Evolutionary conservation across 2,329 filamentous ascomycete species (phyloP).

Genomic region (Pseudopithomyces maydicus): DNA sequence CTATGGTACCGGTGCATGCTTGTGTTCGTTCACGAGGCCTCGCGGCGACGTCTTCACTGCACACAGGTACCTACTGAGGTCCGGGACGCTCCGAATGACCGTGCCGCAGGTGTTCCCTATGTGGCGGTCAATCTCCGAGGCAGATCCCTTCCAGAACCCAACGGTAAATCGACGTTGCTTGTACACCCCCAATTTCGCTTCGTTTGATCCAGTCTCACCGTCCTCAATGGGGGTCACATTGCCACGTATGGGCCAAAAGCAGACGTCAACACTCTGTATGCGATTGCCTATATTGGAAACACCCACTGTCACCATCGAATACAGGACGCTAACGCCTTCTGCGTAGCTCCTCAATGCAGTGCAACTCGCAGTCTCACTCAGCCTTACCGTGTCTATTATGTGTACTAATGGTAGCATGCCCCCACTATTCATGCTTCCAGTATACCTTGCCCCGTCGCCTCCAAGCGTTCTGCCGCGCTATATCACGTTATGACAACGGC

Average conservation of each 20-base stretch:
- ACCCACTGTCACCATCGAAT: conserved; percentile 12
- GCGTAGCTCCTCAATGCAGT: conserved; percentile 13
- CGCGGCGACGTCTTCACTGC: neutral
- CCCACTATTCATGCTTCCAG: neutral
- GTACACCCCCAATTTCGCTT: neutral
- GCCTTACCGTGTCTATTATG: conserved; percentile 7
- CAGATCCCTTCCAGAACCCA: neutral
- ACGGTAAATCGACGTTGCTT: neutral
- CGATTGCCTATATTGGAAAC: conserved; percentile 20
- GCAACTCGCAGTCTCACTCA: conserved; percentile 14
- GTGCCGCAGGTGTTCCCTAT: neutral
- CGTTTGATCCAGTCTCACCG: neutral
- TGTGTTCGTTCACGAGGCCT: conserved; percentile 1
- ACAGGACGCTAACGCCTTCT: conserved; percentile 24
- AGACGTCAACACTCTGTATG: conserved; percentile 1
- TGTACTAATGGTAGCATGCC: neutral
- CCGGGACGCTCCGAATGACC: neutral
- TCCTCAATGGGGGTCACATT: neutral
- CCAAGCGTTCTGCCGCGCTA: neutral
- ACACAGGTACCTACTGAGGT: no score
- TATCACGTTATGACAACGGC: neutral
- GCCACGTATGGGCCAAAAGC: neutral
- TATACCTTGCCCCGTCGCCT: neutral
- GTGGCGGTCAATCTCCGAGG: conserved; percentile 4
- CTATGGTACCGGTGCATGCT: conserved; percentile 16